Evolutionary conservation across 129 eudicot species (phyloP).

Genomic region (Solidago caesia): DNA sequence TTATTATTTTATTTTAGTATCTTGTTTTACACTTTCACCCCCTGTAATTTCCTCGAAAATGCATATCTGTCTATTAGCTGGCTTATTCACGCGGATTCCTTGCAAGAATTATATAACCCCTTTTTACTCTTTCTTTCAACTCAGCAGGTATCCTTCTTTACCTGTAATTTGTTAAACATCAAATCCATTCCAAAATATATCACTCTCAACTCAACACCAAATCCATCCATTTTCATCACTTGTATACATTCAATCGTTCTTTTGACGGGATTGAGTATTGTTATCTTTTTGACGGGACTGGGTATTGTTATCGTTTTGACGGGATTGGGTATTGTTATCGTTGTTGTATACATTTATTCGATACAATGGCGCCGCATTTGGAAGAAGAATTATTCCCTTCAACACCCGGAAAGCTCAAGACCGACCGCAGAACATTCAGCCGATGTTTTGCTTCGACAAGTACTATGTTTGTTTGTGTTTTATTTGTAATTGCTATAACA

Average conservation of each 20-base stretch:
- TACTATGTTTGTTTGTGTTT: conserved; percentile 40
- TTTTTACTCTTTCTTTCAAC: not conserved
- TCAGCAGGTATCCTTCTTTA: conserved; percentile 26
- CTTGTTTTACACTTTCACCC: conserved; percentile 17
- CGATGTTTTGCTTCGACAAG: conserved; percentile 46
- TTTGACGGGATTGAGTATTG: too few relatives aligned
- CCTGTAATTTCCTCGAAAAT: conserved; percentile 1
- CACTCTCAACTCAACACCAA: not conserved
- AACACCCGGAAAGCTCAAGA: conserved; percentile 46
- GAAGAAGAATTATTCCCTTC: conserved; percentile 32
- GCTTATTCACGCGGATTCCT: conserved; percentile 37
- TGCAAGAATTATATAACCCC: conserved; percentile 26
- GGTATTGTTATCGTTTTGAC: too few relatives aligned
- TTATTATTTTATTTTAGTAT: not conserved
- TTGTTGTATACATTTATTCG: not conserved
- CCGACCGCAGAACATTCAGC: conserved; percentile 32
- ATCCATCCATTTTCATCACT: not conserved
- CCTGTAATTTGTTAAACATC: conserved; percentile 9
- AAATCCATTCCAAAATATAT: not conserved
- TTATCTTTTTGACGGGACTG: too few relatives aligned
- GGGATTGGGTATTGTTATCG: too few relatives aligned
- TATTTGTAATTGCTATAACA: conserved; percentile 41
- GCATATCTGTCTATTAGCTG: conserved; percentile 32
- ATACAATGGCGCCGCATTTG: conserved; percentile 4
- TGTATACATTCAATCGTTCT: too few relatives aligned